Conservation (phyloP, 371 early-diverging fungal species). For the Nematocida sp. region DNA sequence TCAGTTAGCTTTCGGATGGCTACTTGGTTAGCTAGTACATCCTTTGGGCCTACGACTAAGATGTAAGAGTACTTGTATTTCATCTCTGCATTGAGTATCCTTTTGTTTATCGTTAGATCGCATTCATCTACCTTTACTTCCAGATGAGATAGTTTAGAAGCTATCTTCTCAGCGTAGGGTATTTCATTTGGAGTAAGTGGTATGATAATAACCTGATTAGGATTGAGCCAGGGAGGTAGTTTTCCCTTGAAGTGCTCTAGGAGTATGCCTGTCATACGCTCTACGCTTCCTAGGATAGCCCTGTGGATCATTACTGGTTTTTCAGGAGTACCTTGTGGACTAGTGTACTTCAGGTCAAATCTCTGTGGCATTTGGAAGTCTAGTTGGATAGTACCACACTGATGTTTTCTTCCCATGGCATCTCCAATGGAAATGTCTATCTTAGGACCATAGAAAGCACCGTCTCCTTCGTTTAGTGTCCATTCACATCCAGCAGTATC, state of each 20-base stretch:
- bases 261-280: slow-evolving; percentile 90
- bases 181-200: slow-evolving; percentile 60
- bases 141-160: slow-evolving; percentile 65
- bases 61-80: slow-evolving; percentile 78
- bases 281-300: slow-evolving; percentile 92
- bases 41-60: slow-evolving; percentile 86
- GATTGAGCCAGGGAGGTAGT: slow-evolving; percentile 96
- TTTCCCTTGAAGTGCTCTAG: slow-evolving; percentile 80
- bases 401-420: slow-evolving; percentile 79
- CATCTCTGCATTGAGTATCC: slow-evolving; percentile 81
- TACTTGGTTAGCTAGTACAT: slow-evolving; percentile 73
- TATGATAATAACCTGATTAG: slow-evolving; percentile 81
- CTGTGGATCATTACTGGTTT: slow-evolving; percentile 97
- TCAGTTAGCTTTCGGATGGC: slow-evolving; percentile 46
- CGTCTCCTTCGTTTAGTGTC: slow-evolving; percentile 90
- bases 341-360: slow-evolving; percentile 79
- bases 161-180: slow-evolving; percentile 65
- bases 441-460: slow-evolving; percentile 99
- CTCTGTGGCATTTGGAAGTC: slow-evolving; percentile 89
- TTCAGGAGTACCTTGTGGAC: slow-evolving; percentile 66
- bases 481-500: slow-evolving; percentile 72
- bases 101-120: slow-evolving; percentile 83
- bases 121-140: slow-evolving; percentile 73
- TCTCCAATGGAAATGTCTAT: slow-evolving; percentile 93
- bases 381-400: slow-evolving; percentile 96